phyloP scores from a whole-genome alignment of 2,329 filamentous ascomycete genomes.

The Arachnomyces sp. region DNA sequence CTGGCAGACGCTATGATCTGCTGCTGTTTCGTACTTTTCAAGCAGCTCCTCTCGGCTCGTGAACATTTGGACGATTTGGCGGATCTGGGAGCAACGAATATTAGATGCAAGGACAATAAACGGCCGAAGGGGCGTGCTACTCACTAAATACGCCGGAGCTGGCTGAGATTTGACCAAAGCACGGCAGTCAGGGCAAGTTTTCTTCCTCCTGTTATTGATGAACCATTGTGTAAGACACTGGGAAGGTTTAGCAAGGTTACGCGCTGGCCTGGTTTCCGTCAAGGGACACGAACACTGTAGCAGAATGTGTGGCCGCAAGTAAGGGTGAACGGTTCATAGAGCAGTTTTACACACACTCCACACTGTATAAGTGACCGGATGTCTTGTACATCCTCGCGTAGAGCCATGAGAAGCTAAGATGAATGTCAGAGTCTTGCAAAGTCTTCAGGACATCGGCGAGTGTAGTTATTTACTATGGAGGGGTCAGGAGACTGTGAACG shows the following conservation, averaged over 20 bases:
- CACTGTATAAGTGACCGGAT: slow-evolving; percentile 56
- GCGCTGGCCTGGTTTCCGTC: slow-evolving; percentile 4
- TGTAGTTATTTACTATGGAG: slow-evolving; percentile 22
- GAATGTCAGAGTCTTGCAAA: slow-evolving; percentile 10
- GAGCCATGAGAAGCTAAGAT: slow-evolving; percentile 32
- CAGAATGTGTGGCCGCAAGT: slow-evolving; percentile 64
- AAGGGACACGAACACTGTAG: slow-evolving; percentile 47
- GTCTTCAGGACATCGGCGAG: slow-evolving; percentile 13
- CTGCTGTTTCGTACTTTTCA: slow-evolving; percentile 54
- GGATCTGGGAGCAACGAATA: slow-evolving; percentile 40
- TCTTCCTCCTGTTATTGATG: slow-evolving; percentile 45
- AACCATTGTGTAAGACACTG: slow-evolving; percentile 53
- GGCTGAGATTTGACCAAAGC: slow-evolving; percentile 50
- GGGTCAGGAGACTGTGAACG: slow-evolving; percentile 2
- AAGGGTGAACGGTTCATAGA: slow-evolving; percentile 63
- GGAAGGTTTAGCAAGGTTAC: slow-evolving; percentile 16
- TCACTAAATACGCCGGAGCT: slow-evolving; percentile 56
- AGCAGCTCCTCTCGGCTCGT: slow-evolving; percentile 52
- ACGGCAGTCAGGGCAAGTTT: slow-evolving; percentile 62
- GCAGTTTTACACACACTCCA: slow-evolving; percentile 58
- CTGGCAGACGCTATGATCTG: slow-evolving; percentile 51
- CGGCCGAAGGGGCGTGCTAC: slow-evolving; percentile 13
- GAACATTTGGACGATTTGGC: slow-evolving; percentile 57
- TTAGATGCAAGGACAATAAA: slow-evolving; percentile 5
- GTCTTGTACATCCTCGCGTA: slow-evolving; percentile 50